These are phyloP conservation scores for Nitzschia putrida DNA, from an alignment of 108 stramenopile species.

Conservation along the genomic window DNA sequence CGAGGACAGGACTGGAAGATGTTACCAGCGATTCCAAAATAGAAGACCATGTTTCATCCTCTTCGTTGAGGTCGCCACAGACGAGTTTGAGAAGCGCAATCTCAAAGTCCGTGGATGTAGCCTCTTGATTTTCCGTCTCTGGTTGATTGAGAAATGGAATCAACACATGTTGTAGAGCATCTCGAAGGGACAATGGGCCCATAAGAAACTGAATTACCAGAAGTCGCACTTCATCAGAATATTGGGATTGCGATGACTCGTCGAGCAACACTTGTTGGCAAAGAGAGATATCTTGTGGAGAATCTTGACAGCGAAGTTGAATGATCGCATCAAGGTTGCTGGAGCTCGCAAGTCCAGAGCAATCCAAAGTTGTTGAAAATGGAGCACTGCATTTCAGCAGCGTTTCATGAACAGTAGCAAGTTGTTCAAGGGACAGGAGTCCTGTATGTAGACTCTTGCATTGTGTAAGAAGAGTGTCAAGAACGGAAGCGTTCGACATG, in stretches of 20 bases:
- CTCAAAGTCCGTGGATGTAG: conserved; percentile 10
- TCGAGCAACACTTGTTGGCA: not conserved
- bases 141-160: conserved; percentile 6
- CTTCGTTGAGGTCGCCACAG: not conserved
- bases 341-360: too few species aligned
- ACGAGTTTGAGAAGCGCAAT: conserved; percentile 11
- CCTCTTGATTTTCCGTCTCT: not conserved
- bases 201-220: conserved; percentile 16
- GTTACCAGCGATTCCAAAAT: not conserved
- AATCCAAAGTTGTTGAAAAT: too few species aligned
- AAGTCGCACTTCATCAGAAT: conserved; percentile 2
- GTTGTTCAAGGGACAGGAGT: too few species aligned
- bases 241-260: not conserved
- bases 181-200: conserved; percentile 1
- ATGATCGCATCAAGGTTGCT: too few species aligned
- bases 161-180: conserved; percentile 13
- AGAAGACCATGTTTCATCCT: not conserved
- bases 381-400: too few species aligned
- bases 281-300: not conserved
- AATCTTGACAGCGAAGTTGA: not conserved
- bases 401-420: too few species aligned
- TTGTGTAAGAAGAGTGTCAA: too few species aligned
- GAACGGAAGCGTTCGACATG: too few species aligned
- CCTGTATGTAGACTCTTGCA: too few species aligned
- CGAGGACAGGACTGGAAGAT: not conserved